These are phyloP conservation scores for Gracilaria domingensis DNA, from an alignment of 23 red algal species.

Conservation along the genomic window DNA sequence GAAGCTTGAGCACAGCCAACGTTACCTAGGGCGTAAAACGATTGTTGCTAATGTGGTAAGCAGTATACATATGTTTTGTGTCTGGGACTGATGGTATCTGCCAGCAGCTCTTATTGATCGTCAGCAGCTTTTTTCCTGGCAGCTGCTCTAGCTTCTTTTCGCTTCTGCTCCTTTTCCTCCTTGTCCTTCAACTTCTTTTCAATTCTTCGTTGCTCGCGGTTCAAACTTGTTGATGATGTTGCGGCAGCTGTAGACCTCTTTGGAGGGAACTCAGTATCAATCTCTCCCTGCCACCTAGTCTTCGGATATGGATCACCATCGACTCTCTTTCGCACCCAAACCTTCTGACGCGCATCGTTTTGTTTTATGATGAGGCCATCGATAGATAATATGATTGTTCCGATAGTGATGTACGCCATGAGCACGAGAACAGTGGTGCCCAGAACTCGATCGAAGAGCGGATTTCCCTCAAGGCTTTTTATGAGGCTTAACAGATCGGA, in stretches of 20 bases:
- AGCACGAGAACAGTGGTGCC: slow-evolving; percentile 8
- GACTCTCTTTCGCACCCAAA: slow-evolving; percentile 25
- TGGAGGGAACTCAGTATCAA: slow-evolving; percentile 33
- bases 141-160: neutral
- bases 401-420: slow-evolving; percentile 28
- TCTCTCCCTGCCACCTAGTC: neutral
- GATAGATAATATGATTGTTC: slow-evolving; percentile 38
- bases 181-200: slow-evolving; percentile 35
- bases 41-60: too few species aligned
- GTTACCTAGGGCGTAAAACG: neutral
- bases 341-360: slow-evolving; percentile 28
- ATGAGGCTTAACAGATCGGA: neutral
- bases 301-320: slow-evolving; percentile 17
- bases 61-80: too few species aligned
- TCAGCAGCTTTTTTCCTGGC: neutral
- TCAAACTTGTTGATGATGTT: slow-evolving; percentile 4
- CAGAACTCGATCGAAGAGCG: neutral
- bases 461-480: neutral
- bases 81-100: neutral
- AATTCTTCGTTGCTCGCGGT: slow-evolving; percentile 45
- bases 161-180: slow-evolving; percentile 38
- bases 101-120: neutral
- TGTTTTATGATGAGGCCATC: slow-evolving; percentile 28
- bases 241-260: neutral
- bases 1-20: neutral